Conservation (phyloP, 2,329 filamentous ascomycete species). For the Phoma sp. region DNA sequence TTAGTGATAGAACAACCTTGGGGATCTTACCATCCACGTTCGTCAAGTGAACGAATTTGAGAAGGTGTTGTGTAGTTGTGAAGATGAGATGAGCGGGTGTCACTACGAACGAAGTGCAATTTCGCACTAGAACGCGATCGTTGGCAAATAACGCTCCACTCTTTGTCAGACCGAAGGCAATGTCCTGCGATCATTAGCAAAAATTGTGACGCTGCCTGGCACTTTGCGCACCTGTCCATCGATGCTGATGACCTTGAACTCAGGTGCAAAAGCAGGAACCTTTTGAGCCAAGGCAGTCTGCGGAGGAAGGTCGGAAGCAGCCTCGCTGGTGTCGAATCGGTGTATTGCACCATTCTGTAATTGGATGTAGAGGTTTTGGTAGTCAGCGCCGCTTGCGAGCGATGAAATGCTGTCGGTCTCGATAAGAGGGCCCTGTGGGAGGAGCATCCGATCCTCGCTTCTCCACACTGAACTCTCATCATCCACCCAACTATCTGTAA, state of each 20-base stretch:
- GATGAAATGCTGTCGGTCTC: slow-evolving; percentile 32
- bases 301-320: slow-evolving; percentile 19
- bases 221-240: slow-evolving; percentile 33
- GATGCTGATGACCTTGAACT: slow-evolving; percentile 27
- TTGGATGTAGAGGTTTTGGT: slow-evolving; percentile 28
- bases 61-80: slow-evolving; percentile 87
- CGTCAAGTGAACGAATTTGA: slow-evolving; percentile 91
- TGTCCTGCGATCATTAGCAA: slow-evolving; percentile 42
- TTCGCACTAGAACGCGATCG: slow-evolving; percentile 74
- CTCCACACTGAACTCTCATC: slow-evolving; percentile 40
- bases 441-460: slow-evolving; percentile 25
- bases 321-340: slow-evolving; percentile 19
- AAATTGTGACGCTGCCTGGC: slow-evolving; percentile 8
- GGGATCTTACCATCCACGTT: slow-evolving; percentile 63
- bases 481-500: slow-evolving; percentile 43
- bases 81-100: slow-evolving; percentile 85
- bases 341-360: slow-evolving; percentile 33
- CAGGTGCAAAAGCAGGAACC: slow-evolving; percentile 36
- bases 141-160: slow-evolving; percentile 82
- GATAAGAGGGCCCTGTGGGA: slow-evolving; percentile 30
- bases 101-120: slow-evolving; percentile 88
- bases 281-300: slow-evolving; percentile 26
- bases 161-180: slow-evolving; percentile 71
- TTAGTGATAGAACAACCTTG: too few relatives aligned
- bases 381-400: slow-evolving; percentile 31